A percentile compares a stretch with the other conserved stretches of the same genome.
These are phyloP conservation scores for Daldinia concentrica DNA, from an alignment of 495 filamentous ascomycete species.

Conservation along the genomic window DNA sequence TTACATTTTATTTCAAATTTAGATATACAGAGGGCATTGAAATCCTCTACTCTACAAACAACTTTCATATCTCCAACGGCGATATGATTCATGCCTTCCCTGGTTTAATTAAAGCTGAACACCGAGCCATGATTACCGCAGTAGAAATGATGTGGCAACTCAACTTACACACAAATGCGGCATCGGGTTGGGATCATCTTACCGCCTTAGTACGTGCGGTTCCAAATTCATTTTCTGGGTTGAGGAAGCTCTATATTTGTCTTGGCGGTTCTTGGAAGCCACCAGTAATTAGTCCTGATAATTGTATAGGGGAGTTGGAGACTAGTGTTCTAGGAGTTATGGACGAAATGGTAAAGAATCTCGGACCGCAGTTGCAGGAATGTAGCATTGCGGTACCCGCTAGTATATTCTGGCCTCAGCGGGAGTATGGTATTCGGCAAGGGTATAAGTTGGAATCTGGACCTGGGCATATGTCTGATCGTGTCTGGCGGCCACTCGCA, in stretches of 20 bases:
- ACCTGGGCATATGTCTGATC: neutral
- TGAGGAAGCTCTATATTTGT: neutral
- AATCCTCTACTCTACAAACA: neutral
- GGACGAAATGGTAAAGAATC: neutral
- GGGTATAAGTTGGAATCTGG: neutral
- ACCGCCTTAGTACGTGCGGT: neutral
- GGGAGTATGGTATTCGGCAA: neutral
- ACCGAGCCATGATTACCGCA: neutral
- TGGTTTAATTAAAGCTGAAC: neutral
- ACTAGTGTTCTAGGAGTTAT: neutral
- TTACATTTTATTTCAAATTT: neutral
- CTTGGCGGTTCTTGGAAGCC: neutral
- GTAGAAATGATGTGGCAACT: neutral
- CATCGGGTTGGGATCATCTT: neutral
- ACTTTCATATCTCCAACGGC: neutral
- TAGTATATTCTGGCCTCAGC: neutral
- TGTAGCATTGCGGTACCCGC: neutral
- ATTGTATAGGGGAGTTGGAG: neutral
- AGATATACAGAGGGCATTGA: neutral
- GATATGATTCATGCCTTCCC: neutral
- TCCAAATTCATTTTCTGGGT: neutral
- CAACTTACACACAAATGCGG: neutral
- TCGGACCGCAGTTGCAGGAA: neutral
- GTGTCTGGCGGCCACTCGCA: neutral
- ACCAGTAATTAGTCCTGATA: neutral